Base-by-base conservation (phyloP, 805 yeast genomes). In the Saccharomycopsis babjevae region DNA sequence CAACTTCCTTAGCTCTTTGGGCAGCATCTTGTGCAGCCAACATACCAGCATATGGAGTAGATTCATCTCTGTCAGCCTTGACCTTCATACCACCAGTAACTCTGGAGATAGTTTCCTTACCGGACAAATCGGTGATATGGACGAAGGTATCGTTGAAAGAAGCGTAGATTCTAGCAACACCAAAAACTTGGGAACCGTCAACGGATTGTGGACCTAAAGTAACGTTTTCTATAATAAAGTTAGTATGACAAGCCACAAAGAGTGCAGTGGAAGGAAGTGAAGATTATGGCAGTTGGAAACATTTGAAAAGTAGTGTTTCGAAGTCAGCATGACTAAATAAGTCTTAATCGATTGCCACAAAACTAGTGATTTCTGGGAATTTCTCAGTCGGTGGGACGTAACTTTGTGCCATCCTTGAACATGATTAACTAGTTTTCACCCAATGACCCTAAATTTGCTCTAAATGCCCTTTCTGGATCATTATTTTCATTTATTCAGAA, bases 71-170 rank as follows among this genome's bases (percentile, higher is more conserved):
- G 85, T 94, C 99, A 75, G 99, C 99, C 87, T 94, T 94, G 80
- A 94, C 99, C 86, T 94, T 94, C 99, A 94, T 94, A 83, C 99
- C 99, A 86, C 99, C 99, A 76, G 99, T 94, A 73, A 94, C 97
- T 84, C 98, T 91, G 84, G 97, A 86, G 77, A 94, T 93, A 83
- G 99, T 94, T 84, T 96, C 99, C 82, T 93, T 94, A 82, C 99
- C 99, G 74, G 98, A 89, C 73, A 92, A 83, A 85, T 94, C 99
- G 74, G 99, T 94, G 74, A 94, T 94, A 80, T 94, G 99, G 73
- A 94, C 99, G 83, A 94, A 94, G 69, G 99, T 94, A 84, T 94
- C 99, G 88, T 94, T 94, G 86, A 92, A 91, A 69, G 99, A 96
- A 76, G 99, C 99, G 77, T 85, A 94, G 86, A 94, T 94, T 83